Evolutionary conservation across 2,329 filamentous ascomycete genomes (phyloP).

Genomic region (Claviceps monticola): DNA sequence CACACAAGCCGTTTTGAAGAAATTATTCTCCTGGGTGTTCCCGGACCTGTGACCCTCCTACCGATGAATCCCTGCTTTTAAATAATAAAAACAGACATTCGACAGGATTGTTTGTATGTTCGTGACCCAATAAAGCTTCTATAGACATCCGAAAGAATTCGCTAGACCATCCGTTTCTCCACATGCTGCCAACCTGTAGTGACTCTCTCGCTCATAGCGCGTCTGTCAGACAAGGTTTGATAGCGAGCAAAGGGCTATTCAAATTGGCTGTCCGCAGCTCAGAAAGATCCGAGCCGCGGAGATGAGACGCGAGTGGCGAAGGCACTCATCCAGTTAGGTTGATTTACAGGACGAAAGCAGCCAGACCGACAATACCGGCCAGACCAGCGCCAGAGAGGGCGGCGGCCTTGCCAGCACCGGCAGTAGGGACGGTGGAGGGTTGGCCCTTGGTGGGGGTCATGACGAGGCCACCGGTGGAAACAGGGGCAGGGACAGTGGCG

Average conservation of each 20-base stretch:
- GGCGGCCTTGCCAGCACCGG: slow-evolving; percentile 41
- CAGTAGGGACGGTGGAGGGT: slow-evolving; percentile 30
- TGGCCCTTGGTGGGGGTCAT: slow-evolving; percentile 16
- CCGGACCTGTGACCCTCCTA: neutral
- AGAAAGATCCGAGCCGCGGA: neutral
- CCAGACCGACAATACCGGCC: slow-evolving; percentile 45
- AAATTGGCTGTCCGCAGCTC: too few species aligned
- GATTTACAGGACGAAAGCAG: slow-evolving; percentile 45
- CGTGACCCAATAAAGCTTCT: slow-evolving; percentile 19
- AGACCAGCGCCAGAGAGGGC: slow-evolving; percentile 45
- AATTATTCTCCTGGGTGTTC: slow-evolving; percentile 1
- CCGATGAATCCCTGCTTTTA: slow-evolving; percentile 11
- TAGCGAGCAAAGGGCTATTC: too few species aligned
- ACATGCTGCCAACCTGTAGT: too few species aligned
- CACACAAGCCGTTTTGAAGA: slow-evolving; percentile 4
- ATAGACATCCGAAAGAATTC: slow-evolving; percentile 20
- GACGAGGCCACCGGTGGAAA: slow-evolving; percentile 3
- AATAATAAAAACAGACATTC: neutral
- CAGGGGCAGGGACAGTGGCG: slow-evolving; percentile 6
- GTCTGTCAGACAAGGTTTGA: too few species aligned
- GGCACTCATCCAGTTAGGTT: slow-evolving; percentile 19
- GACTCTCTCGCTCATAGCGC: too few species aligned
- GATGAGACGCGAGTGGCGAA: slow-evolving; percentile 2
- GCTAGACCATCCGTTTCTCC: slow-evolving; percentile 6
- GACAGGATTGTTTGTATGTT: slow-evolving; percentile 16